Conservation (phyloP, 1,139 yeast genomes). For the Meyerozyma carpophila region DNA sequence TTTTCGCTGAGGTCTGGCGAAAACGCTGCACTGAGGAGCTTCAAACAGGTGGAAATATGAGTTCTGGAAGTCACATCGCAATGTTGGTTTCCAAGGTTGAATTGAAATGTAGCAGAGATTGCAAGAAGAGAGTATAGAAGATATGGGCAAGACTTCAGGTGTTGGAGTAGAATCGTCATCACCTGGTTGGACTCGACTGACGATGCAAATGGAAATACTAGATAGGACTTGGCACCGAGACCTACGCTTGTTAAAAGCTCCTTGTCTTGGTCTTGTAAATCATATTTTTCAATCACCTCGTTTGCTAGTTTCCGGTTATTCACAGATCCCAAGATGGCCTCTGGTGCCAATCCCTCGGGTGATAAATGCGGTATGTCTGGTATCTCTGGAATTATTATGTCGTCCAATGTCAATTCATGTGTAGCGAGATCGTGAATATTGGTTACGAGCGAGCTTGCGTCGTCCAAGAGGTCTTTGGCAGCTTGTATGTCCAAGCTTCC, state of each 20-base stretch:
- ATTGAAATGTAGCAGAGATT: conserved; percentile 33
- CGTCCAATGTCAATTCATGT: conserved; percentile 1
- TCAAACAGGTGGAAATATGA: conserved; percentile 29
- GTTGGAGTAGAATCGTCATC: conserved; percentile 25
- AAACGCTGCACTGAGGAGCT: conserved; percentile 29
- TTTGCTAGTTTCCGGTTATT: background rate
- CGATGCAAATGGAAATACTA: conserved; percentile 35
- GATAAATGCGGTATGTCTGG: background rate
- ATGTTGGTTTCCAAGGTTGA: conserved; percentile 23
- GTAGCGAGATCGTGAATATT: conserved; percentile 8
- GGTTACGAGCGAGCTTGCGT: conserved; percentile 9
- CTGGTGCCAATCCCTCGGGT: background rate
- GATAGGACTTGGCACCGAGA: conserved; percentile 16
- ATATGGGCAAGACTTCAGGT: conserved; percentile 32
- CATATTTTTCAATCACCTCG: background rate
- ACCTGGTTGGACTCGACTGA: conserved; percentile 32
- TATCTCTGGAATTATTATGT: background rate
- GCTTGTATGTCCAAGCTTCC: background rate
- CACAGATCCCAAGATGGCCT: background rate
- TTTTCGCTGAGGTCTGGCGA: conserved; percentile 7
- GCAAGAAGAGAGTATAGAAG: conserved; percentile 32
- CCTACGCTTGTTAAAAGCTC: conserved; percentile 7
- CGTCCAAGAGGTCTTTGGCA: conserved; percentile 5
- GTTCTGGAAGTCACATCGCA: conserved; percentile 28
- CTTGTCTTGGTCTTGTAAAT: conserved; percentile 3